A percentile compares a stretch with the other conserved stretches of the same genome.
These are phyloP conservation scores for Osmanthus fragrans DNA, from an alignment of 257 asterid genomes.

Conservation along the genomic window DNA sequence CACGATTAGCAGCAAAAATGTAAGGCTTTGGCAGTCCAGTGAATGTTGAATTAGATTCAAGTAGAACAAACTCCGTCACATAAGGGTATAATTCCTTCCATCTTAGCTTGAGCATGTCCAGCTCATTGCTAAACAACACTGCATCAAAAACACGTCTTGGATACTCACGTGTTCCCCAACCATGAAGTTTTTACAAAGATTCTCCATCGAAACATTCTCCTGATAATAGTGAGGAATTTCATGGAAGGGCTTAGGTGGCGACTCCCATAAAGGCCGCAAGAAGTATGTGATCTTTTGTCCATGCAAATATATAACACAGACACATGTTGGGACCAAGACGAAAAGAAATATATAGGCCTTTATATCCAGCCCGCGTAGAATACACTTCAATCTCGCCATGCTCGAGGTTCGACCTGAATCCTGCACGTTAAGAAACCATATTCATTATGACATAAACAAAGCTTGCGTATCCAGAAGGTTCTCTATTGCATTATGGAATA, in stretches of 20 bases:
- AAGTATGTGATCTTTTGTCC: conserved; percentile 88
- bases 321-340: conserved; percentile 52
- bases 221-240: conserved; percentile 78
- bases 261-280: conserved; percentile 80
- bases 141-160: conserved; percentile 89
- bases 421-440: conserved; percentile 38
- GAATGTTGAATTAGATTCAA: conserved; percentile 83
- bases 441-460: conserved; percentile 9
- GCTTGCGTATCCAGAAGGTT: not conserved
- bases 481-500: not conserved
- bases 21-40: conserved; percentile 75
- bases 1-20: conserved; percentile 51
- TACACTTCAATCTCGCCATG: conserved; percentile 61
- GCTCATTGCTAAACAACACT: conserved; percentile 77
- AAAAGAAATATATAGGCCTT: conserved; percentile 55
- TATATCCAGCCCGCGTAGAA: conserved; percentile 64
- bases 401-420: conserved; percentile 45
- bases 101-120: conserved; percentile 68
- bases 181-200: conserved; percentile 74
- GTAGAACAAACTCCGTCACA: conserved; percentile 72
- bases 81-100: conserved; percentile 85
- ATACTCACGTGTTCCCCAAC: conserved; percentile 77
- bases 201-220: conserved; percentile 71
- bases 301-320: conserved; percentile 51
- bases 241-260: conserved; percentile 75